phyloP scores from a whole-genome alignment of 2,329 filamentous ascomycete genomes.

The Alternaria alternata region DNA sequence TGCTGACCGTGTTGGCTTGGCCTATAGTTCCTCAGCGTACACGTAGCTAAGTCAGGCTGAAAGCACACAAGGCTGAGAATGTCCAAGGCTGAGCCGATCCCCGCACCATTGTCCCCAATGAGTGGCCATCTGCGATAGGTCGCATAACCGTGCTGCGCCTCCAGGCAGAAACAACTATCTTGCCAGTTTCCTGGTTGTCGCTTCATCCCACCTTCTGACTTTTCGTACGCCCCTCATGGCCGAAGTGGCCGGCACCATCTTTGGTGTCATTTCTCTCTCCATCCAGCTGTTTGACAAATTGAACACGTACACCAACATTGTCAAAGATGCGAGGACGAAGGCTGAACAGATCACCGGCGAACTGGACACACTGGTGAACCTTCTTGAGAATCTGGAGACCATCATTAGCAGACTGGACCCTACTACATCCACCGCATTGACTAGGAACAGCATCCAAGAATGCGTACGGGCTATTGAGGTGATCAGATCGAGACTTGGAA shows the following conservation, averaged over 20 bases:
- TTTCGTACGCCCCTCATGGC: background rate
- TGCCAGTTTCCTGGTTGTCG: background rate
- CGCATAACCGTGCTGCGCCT: background rate
- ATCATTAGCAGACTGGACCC: background rate
- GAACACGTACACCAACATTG: background rate
- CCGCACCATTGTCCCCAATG: background rate
- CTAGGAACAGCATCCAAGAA: background rate
- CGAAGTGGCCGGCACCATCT: background rate
- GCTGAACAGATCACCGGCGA: background rate
- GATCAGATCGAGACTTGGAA: background rate
- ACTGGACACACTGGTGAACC: background rate
- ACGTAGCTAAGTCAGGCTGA: background rate
- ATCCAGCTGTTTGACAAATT: background rate
- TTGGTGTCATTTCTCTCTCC: constrained; percentile 1
- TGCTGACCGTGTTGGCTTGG: background rate
- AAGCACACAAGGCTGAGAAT: background rate
- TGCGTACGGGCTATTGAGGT: background rate
- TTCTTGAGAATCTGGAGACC: background rate
- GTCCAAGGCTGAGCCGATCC: background rate
- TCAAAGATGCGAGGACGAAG: background rate
- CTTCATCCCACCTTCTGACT: background rate
- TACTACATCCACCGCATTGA: background rate
- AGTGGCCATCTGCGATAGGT: background rate
- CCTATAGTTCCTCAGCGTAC: background rate
- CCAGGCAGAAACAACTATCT: background rate